A percentile compares a stretch with the other conserved stretches of the same genome.
Evolutionary conservation across 2,329 filamentous ascomycete species (phyloP).

Genomic region (Aspergillus quadrilineatus): DNA sequence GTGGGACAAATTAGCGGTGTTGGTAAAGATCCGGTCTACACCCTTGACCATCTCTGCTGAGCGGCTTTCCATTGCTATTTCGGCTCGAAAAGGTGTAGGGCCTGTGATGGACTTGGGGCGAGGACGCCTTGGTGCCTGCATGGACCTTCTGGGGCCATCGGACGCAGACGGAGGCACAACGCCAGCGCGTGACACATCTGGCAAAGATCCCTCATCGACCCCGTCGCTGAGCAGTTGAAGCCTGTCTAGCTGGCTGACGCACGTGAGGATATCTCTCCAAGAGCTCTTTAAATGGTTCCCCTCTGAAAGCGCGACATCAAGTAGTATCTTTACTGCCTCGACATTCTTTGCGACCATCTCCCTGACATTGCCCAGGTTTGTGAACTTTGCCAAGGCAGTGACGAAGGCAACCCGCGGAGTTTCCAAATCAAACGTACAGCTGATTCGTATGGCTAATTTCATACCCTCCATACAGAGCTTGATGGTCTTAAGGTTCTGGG

Average conservation of each 20-base stretch:
- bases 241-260: constrained; percentile 91
- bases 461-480: constrained; percentile 92
- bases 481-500: constrained; percentile 88
- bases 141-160: constrained; percentile 64
- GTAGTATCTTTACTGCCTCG: constrained; percentile 84
- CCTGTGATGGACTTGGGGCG: constrained; percentile 48
- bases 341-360: constrained; percentile 97
- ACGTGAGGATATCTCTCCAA: constrained; percentile 94
- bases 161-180: constrained; percentile 60
- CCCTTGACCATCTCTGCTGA: constrained; percentile 90
- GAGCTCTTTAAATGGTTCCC: constrained; percentile 85
- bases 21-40: constrained; percentile 95
- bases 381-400: constrained; percentile 85
- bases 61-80: constrained; percentile 87
- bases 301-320: constrained; percentile 90
- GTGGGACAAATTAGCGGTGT: constrained; percentile 87
- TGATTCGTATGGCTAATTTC: constrained; percentile 88
- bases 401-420: constrained; percentile 96
- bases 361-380: constrained; percentile 90
- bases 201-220: constrained; percentile 87
- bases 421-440: constrained; percentile 87
- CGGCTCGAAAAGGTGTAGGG: constrained; percentile 62
- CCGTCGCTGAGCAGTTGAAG: constrained; percentile 93
- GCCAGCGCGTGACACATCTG: constrained; percentile 83
- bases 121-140: constrained; percentile 55